Evolutionary conservation across 2,329 filamentous ascomycete genomes (phyloP), one percentile per base, ranked within the genome.

Genomic region (Venturia oleaginea): DNA sequence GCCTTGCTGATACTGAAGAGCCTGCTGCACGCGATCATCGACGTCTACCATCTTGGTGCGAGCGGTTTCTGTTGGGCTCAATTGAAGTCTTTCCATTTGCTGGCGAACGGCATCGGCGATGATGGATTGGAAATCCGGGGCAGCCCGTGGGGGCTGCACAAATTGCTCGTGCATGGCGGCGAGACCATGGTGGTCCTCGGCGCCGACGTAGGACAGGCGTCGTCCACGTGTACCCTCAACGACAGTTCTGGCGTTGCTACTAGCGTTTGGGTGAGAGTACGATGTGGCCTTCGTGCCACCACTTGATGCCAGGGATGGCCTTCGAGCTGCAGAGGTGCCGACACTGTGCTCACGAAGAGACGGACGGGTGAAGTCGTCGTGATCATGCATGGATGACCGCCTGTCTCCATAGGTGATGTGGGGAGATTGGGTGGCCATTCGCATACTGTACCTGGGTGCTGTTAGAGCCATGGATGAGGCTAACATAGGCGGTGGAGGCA

Each of bases 201-300:
- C 59, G 55, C 63, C 63, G 15, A 46, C 24, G 63, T 64, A 61
- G 27, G 63, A 64, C 63, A 64, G 17, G n/a, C 63, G 55, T 30
- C 63, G 63, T n/a, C 55, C 40, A 42, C 63, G 54, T 8, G 42
- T 10, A 48, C 54, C 38, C 40, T 61, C 63, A 38, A 64, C 63
- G 11, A 55, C 61, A 24, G 46, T 13, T 24, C 32, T 54, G 8
- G 51, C 42, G 51, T 61, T 46, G 38, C 38, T 40, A 24, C 38
- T 51, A 27, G 61, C 37, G n/a, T 24, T 62, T 30, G 63, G 63
- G 17, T 64, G 34, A 51, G 63, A 60, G 63, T 64, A 64, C 27
- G 63, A 60, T n/a, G 54, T 64, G 32, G 63, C 55, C 55, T 64
- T 64, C 55, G 63, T 60, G 22, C 37, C 63, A 46, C 63, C 63